Conservation (phyloP, 2,329 filamentous ascomycete genomes). For the Paracoccidioides lutzii region DNA sequence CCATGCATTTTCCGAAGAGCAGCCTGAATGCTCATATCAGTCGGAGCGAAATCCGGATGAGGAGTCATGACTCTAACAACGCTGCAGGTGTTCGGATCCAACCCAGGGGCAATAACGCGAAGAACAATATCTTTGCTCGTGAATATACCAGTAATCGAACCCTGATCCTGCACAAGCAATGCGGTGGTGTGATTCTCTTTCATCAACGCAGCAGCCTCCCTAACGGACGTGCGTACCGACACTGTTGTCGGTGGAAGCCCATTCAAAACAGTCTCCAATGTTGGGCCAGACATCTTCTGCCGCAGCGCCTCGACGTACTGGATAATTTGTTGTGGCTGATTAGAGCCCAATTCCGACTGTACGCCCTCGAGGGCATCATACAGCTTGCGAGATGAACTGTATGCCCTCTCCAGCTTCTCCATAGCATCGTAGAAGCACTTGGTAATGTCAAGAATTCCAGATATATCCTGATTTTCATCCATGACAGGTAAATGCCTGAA, state of each 20-base stretch:
- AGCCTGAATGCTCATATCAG: slow-evolving; percentile 98
- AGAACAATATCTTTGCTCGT: slow-evolving; percentile 98
- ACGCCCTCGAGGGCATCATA: slow-evolving; percentile 97
- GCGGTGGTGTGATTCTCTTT: slow-evolving; percentile 98
- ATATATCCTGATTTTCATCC: slow-evolving; percentile 99
- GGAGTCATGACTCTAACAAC: slow-evolving; percentile 98
- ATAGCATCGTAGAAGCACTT: slow-evolving; percentile 99
- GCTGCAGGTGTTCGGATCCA: slow-evolving; percentile 89
- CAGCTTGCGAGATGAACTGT: slow-evolving; percentile 92
- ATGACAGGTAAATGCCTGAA: slow-evolving; percentile 97
- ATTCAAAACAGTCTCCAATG: slow-evolving; percentile 84
- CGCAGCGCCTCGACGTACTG: slow-evolving; percentile 95
- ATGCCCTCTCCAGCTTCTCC: slow-evolving; percentile 97
- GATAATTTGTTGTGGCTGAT: slow-evolving; percentile 95
- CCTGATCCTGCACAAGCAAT: slow-evolving; percentile 89
- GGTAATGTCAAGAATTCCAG: slow-evolving; percentile 93
- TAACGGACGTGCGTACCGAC: slow-evolving; percentile 88
- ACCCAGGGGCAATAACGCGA: slow-evolving; percentile 88
- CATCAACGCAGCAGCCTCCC: slow-evolving; percentile 90
- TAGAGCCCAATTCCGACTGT: slow-evolving; percentile 88
- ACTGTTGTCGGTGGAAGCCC: slow-evolving; percentile 88
- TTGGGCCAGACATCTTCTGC: slow-evolving; percentile 94
- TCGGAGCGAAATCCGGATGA: slow-evolving; percentile 94
- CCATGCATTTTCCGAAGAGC: slow-evolving; percentile 98
- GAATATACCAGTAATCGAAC: slow-evolving; percentile 96